Percentiles rank a stretch among this genome's conserved stretches.
phyloP scores from a whole-genome alignment of 2,329 filamentous ascomycete species.

The Geosmithia putterillii region DNA sequence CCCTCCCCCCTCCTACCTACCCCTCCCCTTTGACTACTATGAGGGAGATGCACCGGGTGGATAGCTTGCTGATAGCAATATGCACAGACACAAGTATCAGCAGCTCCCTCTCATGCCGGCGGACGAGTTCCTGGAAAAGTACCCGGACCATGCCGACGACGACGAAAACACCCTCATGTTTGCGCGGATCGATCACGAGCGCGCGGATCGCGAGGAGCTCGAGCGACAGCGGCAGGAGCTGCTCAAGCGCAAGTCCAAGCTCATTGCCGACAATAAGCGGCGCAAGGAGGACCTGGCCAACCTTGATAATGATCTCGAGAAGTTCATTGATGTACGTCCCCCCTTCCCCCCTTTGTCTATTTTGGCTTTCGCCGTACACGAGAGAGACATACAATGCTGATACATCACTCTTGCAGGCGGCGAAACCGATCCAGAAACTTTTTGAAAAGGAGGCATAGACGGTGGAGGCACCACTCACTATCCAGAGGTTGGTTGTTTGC shows the following conservation, averaged over 20 bases:
- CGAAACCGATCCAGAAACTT: slow-evolving; percentile 76
- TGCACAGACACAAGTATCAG: slow-evolving; percentile 76
- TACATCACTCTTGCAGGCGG: slow-evolving; percentile 40
- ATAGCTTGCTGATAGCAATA: neutral
- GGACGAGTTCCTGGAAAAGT: slow-evolving; percentile 66
- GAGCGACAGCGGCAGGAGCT: slow-evolving; percentile 75
- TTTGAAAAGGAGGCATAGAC: slow-evolving; percentile 58
- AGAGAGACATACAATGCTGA: slow-evolving; percentile 8
- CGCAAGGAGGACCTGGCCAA: slow-evolving; percentile 87
- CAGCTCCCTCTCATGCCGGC: slow-evolving; percentile 73
- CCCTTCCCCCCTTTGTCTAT: neutral
- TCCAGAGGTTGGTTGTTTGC: no score
- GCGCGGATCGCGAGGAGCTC: slow-evolving; percentile 68
- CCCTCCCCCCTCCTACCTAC: neutral
- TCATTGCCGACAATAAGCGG: slow-evolving; percentile 69
- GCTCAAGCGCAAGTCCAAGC: slow-evolving; percentile 51
- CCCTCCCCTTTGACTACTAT: neutral
- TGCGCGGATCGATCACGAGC: slow-evolving; percentile 83
- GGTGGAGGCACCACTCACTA: no score
- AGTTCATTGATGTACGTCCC: slow-evolving; percentile 70
- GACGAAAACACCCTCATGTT: slow-evolving; percentile 78
- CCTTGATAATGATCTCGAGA: slow-evolving; percentile 83
- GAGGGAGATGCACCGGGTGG: neutral
- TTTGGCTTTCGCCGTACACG: neutral
- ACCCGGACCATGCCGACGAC: slow-evolving; percentile 61